phyloP scores from a whole-genome alignment of 1,139 yeast genomes.

The Lipomyces yarrowii region DNA sequence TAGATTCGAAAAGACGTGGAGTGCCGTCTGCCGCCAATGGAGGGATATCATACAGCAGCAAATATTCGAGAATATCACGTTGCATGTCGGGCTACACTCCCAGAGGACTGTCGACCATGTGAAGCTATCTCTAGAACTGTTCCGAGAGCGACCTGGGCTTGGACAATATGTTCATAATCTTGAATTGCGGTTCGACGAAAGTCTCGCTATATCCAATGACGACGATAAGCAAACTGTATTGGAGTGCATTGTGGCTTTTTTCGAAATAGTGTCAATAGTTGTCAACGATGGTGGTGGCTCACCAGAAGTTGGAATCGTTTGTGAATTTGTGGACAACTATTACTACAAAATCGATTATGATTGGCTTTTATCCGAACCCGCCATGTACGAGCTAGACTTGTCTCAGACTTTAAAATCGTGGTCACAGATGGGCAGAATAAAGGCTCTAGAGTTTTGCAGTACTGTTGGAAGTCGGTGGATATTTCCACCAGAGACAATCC shows the following conservation, averaged over 20 bases:
- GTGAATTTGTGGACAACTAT: not conserved
- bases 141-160: not conserved
- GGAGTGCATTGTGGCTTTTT: not conserved
- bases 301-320: not conserved
- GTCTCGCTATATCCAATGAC: not conserved
- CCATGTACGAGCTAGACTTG: not conserved
- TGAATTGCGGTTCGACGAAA: not conserved
- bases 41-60: conserved; percentile 7
- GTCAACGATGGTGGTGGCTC: not conserved
- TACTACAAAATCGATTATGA: not conserved
- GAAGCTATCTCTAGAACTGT: not conserved
- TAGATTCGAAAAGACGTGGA: not conserved
- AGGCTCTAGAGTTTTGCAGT: not conserved
- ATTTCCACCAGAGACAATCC: not conserved
- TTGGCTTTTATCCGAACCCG: not conserved
- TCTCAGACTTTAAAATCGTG: not conserved
- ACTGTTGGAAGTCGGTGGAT: not conserved
- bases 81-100: not conserved
- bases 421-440: not conserved
- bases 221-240: not conserved
- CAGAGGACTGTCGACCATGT: not conserved
- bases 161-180: not conserved
- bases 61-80: conserved; percentile 2
- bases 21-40: conserved; percentile 1
- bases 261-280: not conserved